Evolutionary conservation across 805 yeast species (phyloP).

Genomic region (Spathaspora girioi): DNA sequence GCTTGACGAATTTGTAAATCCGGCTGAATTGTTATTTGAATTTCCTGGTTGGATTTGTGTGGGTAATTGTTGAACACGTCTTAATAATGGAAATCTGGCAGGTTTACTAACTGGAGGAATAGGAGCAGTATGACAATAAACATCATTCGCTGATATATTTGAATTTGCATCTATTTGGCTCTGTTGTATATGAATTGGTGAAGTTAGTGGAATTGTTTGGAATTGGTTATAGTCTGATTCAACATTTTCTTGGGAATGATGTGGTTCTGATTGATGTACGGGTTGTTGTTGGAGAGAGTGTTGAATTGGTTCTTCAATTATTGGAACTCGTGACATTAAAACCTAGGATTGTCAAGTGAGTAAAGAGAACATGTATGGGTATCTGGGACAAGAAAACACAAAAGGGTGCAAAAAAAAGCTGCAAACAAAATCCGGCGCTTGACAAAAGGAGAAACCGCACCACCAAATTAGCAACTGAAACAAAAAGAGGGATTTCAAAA

Average conservation of each 20-base stretch:
- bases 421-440: too few relatives aligned
- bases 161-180: not conserved
- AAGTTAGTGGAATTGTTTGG: conserved; percentile 3
- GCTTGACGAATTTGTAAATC: not conserved
- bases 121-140: not conserved
- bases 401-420: not conserved
- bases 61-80: not conserved
- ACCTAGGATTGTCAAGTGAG: not conserved
- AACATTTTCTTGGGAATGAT: not conserved
- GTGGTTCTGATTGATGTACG: not conserved
- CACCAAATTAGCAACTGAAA: not conserved
- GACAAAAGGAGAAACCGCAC: too few relatives aligned
- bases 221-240: not conserved
- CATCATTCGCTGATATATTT: not conserved
- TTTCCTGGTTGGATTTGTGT: not conserved
- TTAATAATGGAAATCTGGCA: not conserved
- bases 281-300: not conserved
- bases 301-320: not conserved
- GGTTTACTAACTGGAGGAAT: not conserved
- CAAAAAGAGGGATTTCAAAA: not conserved
- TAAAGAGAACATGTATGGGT: not conserved
- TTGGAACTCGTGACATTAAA: not conserved
- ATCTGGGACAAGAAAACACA: too few relatives aligned
- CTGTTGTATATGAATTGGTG: conserved; percentile 1
- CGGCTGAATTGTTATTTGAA: not conserved